Conservation (phyloP, 208 protist species). For the Leishmania aethiopica region DNA sequence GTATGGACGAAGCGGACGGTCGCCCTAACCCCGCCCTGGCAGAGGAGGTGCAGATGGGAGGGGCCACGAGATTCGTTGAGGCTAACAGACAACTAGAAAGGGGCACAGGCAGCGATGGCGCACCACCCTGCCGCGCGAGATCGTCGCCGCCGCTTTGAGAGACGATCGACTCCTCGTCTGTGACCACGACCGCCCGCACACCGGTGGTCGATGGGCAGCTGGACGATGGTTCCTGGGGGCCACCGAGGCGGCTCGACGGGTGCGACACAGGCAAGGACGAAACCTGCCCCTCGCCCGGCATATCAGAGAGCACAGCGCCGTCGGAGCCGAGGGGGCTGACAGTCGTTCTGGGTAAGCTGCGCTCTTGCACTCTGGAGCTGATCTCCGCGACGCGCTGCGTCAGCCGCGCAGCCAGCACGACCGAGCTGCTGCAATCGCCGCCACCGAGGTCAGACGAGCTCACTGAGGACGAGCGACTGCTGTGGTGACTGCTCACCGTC, state of each 20-base stretch:
- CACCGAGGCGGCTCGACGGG: too few species aligned
- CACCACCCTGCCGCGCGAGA: not conserved
- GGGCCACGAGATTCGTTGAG: too few species aligned
- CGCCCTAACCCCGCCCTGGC: not conserved
- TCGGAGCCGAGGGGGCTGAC: not conserved
- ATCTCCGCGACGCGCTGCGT: constrained; percentile 33
- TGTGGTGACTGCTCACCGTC: not conserved
- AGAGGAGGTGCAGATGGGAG: not conserved
- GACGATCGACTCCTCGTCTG: not conserved
- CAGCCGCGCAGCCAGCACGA: constrained; percentile 23
- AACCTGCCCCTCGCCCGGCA: not conserved
- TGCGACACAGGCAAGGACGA: not conserved
- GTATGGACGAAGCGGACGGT: not conserved
- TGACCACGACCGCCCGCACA: constrained; percentile 4
- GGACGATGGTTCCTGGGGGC: not conserved
- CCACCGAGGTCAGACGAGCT: not conserved
- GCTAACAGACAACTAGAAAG: not conserved
- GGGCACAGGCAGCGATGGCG: not conserved
- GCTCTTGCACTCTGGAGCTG: constrained; percentile 13
- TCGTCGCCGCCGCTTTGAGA: not conserved
- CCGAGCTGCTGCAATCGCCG: too few species aligned
- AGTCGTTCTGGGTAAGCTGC: not conserved
- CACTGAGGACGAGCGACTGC: constrained; percentile 4
- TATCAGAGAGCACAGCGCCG: not conserved
- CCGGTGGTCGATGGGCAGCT: not conserved